These are phyloP conservation scores for Carallia brachiata DNA, from an alignment of 345 rosid genomes.

Conservation along the genomic window DNA sequence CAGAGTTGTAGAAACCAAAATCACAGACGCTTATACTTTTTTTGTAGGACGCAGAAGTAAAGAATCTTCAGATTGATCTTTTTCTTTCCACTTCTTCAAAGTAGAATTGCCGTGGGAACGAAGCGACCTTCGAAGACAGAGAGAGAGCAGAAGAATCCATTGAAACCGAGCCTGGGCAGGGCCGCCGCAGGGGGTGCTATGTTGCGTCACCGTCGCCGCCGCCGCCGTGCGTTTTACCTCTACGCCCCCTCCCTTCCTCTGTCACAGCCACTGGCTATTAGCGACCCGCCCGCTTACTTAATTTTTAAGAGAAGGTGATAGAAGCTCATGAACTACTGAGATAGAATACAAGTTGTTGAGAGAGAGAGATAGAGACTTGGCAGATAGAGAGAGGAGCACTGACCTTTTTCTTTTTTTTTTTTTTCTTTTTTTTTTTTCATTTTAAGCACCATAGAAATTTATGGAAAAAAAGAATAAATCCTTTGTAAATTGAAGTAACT, in stretches of 20 bases:
- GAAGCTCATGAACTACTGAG: slow-evolving; percentile 12
- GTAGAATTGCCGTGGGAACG: slow-evolving; percentile 45
- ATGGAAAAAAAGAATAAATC: no score
- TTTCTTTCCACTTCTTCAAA: slow-evolving; percentile 25
- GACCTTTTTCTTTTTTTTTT: neutral
- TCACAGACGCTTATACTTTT: neutral
- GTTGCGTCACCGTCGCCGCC: slow-evolving; percentile 36
- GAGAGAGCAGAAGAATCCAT: slow-evolving; percentile 31
- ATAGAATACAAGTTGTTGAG: no score
- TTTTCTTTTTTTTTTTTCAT: neutral
- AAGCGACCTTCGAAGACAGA: slow-evolving; percentile 39
- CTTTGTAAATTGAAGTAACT: no score
- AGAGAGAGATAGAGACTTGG: slow-evolving; percentile 8
- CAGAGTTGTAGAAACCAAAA: slow-evolving; percentile 14
- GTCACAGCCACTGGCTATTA: slow-evolving; percentile 9
- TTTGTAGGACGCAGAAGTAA: neutral
- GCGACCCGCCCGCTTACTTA: neutral
- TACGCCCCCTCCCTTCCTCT: slow-evolving; percentile 19
- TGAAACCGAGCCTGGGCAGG: slow-evolving; percentile 32
- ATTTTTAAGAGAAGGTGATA: slow-evolving; percentile 17
- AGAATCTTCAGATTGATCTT: slow-evolving; percentile 27
- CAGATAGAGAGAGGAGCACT: neutral
- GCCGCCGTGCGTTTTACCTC: slow-evolving; percentile 46
- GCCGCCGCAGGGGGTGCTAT: slow-evolving; percentile 40
- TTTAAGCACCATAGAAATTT: no score